Evolutionary conservation across 1,284 basidiomycete genomes (phyloP).

Genomic region (Baeospora myosura): DNA sequence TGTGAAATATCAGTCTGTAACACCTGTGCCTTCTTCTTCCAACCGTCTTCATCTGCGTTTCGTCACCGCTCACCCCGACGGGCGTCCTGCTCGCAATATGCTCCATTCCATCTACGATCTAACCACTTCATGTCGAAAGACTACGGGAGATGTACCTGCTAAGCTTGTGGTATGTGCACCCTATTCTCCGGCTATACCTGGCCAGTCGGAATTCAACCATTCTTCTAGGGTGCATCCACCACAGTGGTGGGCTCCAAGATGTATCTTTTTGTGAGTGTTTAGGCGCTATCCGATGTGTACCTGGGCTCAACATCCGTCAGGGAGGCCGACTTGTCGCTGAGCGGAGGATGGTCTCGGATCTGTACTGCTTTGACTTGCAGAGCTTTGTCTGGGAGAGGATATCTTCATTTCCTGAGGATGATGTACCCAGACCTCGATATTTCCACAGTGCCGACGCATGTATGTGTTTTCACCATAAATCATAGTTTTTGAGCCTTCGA

Average conservation of each 20-base stretch:
- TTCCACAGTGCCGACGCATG: constrained; percentile 90
- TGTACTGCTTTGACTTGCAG: constrained; percentile 80
- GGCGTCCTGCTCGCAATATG: constrained; percentile 21
- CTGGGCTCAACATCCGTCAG: constrained; percentile 33
- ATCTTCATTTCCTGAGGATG: constrained; percentile 54
- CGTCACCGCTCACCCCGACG: neutral
- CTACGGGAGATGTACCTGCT: constrained; percentile 80
- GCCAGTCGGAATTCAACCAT: constrained; percentile 6
- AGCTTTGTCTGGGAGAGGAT: constrained; percentile 74
- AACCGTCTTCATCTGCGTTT: neutral
- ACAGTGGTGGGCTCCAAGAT: constrained; percentile 79
- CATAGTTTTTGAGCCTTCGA: neutral
- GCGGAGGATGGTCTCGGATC: constrained; percentile 80
- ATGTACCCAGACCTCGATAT: constrained; percentile 73
- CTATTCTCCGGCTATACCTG: constrained; percentile 2
- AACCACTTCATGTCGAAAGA: constrained; percentile 77
- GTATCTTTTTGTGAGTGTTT: constrained; percentile 70
- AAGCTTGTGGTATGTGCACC: constrained; percentile 71
- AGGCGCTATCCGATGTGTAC: constrained; percentile 9
- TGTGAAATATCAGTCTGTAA: too few species aligned
- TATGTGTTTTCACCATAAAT: too few species aligned
- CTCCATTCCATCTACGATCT: constrained; percentile 83
- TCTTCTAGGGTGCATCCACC: constrained; percentile 67
- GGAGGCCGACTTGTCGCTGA: constrained; percentile 84
- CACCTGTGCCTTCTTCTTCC: too few species aligned